These are phyloP conservation scores for Chalaropsis ovoidea DNA, from an alignment of 2,329 filamentous ascomycete genomes.

Conservation along the genomic window DNA sequence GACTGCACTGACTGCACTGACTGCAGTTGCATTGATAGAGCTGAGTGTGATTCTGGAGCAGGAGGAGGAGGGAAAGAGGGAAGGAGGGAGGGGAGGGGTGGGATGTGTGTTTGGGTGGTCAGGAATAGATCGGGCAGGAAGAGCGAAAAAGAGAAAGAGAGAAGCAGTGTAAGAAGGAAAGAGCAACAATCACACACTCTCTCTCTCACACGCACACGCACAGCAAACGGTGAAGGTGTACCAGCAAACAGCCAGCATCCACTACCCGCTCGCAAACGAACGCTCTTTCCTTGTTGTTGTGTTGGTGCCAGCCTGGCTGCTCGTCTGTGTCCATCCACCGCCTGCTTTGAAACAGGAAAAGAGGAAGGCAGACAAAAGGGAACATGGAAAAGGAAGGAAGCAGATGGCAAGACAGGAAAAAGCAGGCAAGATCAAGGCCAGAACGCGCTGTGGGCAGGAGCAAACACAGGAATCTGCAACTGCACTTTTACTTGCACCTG, in stretches of 20 bases:
- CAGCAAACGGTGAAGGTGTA: background rate
- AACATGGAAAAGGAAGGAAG: background rate
- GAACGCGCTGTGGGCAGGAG: background rate
- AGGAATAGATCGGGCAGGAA: slow-evolving; percentile 19
- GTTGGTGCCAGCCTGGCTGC: background rate
- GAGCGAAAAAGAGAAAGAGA: background rate
- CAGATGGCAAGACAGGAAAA: background rate
- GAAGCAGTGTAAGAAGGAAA: background rate
- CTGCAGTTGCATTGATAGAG: slow-evolving; percentile 16
- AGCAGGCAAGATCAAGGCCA: background rate
- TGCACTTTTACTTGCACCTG: background rate
- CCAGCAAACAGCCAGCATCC: background rate
- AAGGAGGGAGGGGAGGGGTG: slow-evolving; percentile 15
- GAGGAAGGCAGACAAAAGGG: background rate
- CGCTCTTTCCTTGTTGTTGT: background rate
- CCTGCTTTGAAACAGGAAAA: background rate
- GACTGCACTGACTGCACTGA: slow-evolving; percentile 14
- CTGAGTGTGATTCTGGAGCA: slow-evolving; percentile 11
- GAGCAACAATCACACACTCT: no score
- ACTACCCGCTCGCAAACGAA: slow-evolving; percentile 2
- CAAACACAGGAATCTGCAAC: background rate
- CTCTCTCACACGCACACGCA: no score
- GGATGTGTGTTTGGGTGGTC: background rate
- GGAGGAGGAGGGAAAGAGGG: slow-evolving; percentile 5
- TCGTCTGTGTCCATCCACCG: background rate